phyloP scores from a whole-genome alignment of 345 rosid species.

The Eucalyptus microcorys region DNA sequence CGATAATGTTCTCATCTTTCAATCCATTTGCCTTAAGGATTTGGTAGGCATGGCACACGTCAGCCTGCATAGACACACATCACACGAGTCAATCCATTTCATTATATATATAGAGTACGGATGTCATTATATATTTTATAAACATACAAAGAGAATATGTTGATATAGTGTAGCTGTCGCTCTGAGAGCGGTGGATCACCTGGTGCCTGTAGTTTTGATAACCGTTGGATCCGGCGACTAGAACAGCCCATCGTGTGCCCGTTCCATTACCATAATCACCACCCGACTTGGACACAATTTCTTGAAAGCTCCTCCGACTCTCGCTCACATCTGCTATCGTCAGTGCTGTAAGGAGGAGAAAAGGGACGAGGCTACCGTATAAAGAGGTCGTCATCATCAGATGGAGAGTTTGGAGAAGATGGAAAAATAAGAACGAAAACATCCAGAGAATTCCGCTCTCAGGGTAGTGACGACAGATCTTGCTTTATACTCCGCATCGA shows the following conservation, averaged over 20 bases:
- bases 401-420: not conserved
- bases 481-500: not conserved
- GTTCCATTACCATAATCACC: not conserved
- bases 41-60: slow-evolving; percentile 72
- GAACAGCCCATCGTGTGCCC: slow-evolving; percentile 58
- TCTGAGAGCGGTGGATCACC: slow-evolving; percentile 12
- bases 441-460: not conserved
- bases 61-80: slow-evolving; percentile 30
- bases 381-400: not conserved
- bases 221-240: slow-evolving; percentile 52
- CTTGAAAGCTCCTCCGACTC: not conserved
- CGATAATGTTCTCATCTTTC: slow-evolving; percentile 60
- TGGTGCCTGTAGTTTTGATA: slow-evolving; percentile 61
- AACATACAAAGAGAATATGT: not conserved
- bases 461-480: not conserved
- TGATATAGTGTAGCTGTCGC: not conserved
- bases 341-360: not conserved
- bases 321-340: not conserved
- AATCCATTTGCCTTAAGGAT: slow-evolving; percentile 37
- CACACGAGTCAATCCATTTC: not conserved
- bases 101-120: not conserved
- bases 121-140: not conserved
- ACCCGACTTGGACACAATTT: not conserved
- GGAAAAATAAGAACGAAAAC: not conserved
- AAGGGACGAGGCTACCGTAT: not conserved